These are phyloP conservation scores for Backusella sp. DNA, from an alignment of 192 early-diverging fungal genomes.

Conservation along the genomic window DNA sequence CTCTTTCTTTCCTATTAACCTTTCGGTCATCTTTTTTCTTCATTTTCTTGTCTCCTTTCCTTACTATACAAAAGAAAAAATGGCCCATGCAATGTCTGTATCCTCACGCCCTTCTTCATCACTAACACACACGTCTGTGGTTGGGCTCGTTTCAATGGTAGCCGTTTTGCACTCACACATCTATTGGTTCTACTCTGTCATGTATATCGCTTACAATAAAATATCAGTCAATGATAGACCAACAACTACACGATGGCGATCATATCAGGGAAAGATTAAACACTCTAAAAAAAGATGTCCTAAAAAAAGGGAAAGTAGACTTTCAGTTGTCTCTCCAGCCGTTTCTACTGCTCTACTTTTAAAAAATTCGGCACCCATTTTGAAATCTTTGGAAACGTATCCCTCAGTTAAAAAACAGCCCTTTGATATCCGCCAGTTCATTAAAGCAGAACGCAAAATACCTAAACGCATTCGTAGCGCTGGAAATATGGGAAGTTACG, in stretches of 20 bases:
- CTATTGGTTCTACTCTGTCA: not conserved
- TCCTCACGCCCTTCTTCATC: not conserved
- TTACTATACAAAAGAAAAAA: not conserved
- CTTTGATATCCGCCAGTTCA: not conserved
- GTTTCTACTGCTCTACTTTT: not conserved
- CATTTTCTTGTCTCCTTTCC: not conserved
- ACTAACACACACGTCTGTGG: not conserved
- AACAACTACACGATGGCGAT: not conserved
- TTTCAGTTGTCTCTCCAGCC: not conserved
- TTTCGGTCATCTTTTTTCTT: not conserved
- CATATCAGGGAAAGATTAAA: not conserved
- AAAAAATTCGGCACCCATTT: not conserved
- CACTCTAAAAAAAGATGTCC: not conserved
- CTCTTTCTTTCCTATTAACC: conserved; percentile 7
- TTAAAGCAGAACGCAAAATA: not conserved
- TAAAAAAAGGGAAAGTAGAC: not conserved
- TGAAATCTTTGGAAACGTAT: not conserved
- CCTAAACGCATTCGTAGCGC: not conserved
- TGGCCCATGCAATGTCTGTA: not conserved
- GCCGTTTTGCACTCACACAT: conserved; percentile 4
- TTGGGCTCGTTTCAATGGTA: not conserved
- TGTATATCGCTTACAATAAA: conserved; percentile 9
- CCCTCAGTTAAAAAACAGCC: not conserved
- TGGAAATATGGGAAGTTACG: not conserved
- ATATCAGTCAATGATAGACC: not conserved